A percentile compares a stretch with the other conserved stretches of the same genome.
Conservation (phyloP, 2,329 filamentous ascomycete genomes). For the Uncinocarpus reesii region DNA sequence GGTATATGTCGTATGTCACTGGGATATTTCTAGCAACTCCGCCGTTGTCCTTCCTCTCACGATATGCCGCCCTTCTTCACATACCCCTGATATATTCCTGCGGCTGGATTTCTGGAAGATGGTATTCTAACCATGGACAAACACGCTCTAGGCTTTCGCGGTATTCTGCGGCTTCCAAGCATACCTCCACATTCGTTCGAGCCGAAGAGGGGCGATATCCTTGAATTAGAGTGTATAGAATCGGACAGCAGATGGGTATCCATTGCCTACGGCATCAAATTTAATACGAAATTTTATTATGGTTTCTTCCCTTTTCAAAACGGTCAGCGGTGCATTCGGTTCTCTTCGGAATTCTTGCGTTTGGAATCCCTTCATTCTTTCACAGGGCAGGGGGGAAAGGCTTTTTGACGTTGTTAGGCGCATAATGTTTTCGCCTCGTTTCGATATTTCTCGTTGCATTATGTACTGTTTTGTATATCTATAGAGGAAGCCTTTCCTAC, state of each 20-base stretch:
- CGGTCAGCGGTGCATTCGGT: background rate
- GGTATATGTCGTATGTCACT: constrained; percentile 67
- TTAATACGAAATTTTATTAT: background rate
- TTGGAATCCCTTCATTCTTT: background rate
- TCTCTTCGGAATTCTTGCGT: background rate
- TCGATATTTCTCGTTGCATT: background rate
- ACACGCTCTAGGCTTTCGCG: constrained; percentile 59
- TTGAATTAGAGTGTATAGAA: constrained; percentile 42
- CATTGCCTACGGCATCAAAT: background rate
- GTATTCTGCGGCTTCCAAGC: constrained; percentile 88
- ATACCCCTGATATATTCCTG: no score
- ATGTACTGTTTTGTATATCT: constrained; percentile 1
- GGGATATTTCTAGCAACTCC: background rate
- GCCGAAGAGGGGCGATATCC: constrained; percentile 71
- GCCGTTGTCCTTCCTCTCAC: background rate
- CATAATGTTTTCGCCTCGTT: background rate
- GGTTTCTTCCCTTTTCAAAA: background rate
- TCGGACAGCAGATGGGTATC: background rate
- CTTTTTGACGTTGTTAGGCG: background rate
- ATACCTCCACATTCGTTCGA: constrained; percentile 72
- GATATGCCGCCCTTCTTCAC: background rate
- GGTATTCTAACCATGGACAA: background rate
- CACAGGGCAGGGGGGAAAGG: background rate
- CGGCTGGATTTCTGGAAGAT: background rate
- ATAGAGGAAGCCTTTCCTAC: no score